Base-by-base conservation (phyloP, 352 stramenopile genomes). In the Pythium guiyangense region DNA sequence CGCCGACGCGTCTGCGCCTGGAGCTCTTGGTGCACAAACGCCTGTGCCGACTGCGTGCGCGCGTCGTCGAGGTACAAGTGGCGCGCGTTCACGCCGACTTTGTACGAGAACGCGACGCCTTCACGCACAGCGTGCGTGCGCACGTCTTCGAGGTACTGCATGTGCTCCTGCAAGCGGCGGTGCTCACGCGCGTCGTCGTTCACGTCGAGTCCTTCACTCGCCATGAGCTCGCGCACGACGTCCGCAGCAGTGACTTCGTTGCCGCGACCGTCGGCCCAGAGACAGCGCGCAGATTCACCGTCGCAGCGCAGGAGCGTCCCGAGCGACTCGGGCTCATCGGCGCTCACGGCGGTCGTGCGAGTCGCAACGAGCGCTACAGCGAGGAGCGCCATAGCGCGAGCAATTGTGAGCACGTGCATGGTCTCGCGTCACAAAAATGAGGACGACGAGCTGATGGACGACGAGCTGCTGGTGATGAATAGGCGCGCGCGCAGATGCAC, bases 101-200 rank as follows among this genome's bases (percentile, higher is more conserved):
- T 54, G 68, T 88, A 89, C 43, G 76, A 60, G 34, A 93, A 89
- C 14, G 49, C 29, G 34, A 87, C 56, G n/a, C 69, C 70, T 20
- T 67, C 58, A 3, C 50, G 31, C 31, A 37, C 45, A 17, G 83
- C 79, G 53, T 81, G 67, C 59, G 57, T 63, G 43, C 88, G 67
- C 34, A 93, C 75, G 59, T 83, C 73, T 56, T 92, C 75, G 18
- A 92, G 56, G 64, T 92, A 90, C 25, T 73, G 62, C 27, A 90
- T 66, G 64, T 88, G 77, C 20, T 61, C 58, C 48, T 88, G 66
- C 52, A 92, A 68, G n/a, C 73, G 74, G 11, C 66, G 72, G 43
- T 72, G 67, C 54, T 73, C 73, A 34, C 74, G 64, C 44, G 63
- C 66, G 49, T 74, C 54, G 10, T 58, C 46, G 40, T 62, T 31